Evolutionary conservation across 805 yeast genomes (phyloP).

Genomic region (Kodamaea laetipori): DNA sequence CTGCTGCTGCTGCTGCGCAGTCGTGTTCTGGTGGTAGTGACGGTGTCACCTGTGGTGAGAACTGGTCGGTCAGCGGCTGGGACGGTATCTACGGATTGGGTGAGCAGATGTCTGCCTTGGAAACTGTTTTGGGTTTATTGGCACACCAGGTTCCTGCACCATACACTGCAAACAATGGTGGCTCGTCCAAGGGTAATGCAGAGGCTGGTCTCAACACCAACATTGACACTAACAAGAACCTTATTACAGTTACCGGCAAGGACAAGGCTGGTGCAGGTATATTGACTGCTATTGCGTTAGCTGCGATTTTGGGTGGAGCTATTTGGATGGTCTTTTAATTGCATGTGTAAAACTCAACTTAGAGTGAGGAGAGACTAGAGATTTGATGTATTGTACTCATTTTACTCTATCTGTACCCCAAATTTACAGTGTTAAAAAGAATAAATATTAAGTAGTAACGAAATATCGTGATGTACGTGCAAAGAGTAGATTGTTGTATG

Average conservation of each 20-base stretch:
- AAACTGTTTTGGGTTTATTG: slow-evolving; percentile 53
- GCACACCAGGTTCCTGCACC: slow-evolving; percentile 40
- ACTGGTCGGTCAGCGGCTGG: slow-evolving; percentile 63
- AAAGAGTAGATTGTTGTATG: no score
- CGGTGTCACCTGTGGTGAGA: slow-evolving; percentile 78
- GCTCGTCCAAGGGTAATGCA: slow-evolving; percentile 34
- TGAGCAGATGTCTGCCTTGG: slow-evolving; percentile 77
- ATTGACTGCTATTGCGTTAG: slow-evolving; percentile 73
- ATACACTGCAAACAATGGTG: slow-evolving; percentile 38
- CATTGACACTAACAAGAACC: slow-evolving; percentile 42
- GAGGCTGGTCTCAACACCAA: slow-evolving; percentile 54
- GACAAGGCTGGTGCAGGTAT: slow-evolving; percentile 85
- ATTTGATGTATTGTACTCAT: no score
- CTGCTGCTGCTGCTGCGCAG: slow-evolving; percentile 69
- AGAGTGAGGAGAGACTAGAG: background rate
- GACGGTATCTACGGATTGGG: slow-evolving; percentile 74
- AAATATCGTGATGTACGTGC: no score
- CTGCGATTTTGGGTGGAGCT: slow-evolving; percentile 61
- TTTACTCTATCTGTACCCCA: no score
- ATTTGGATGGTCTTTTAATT: slow-evolving; percentile 69
- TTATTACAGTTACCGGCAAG: slow-evolving; percentile 52
- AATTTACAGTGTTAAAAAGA: no score
- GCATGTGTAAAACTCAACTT: background rate
- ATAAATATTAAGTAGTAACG: no score
- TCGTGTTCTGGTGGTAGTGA: slow-evolving; percentile 81